Evolutionary conservation across 805 yeast species (phyloP).

Genomic region (Sungouiella thailandica): DNA sequence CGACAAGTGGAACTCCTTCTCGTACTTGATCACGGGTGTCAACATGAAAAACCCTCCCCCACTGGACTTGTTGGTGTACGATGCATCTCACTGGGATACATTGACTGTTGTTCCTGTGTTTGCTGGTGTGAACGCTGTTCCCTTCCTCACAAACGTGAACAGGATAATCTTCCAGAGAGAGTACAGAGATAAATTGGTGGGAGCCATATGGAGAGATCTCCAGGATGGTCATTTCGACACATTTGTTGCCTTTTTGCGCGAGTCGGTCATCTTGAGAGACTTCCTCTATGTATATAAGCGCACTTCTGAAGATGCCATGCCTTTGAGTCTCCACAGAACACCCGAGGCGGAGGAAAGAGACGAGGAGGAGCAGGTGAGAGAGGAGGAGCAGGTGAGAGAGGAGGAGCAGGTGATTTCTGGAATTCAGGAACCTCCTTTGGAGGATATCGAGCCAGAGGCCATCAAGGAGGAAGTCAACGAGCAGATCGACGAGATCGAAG

Average conservation of each 20-base stretch:
- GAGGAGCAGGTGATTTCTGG: constrained; percentile 7
- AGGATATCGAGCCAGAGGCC: constrained; percentile 14
- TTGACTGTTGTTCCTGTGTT: constrained; percentile 22
- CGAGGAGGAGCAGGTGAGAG: constrained; percentile 4
- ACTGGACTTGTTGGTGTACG: constrained; percentile 7
- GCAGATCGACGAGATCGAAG: constrained; percentile 19
- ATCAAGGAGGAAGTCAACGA: constrained; percentile 17
- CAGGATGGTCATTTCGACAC: constrained; percentile 4
- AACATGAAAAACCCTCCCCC: constrained; percentile 9
- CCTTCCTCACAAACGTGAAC: constrained; percentile 1
- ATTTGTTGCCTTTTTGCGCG: constrained; percentile 1
- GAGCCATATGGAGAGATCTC: constrained; percentile 5
- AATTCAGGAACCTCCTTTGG: constrained; percentile 4
- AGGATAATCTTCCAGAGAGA: constrained; percentile 1
- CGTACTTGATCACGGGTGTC: constrained; percentile 26
- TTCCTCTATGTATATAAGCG: constrained; percentile 28
- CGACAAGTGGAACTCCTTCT: constrained; percentile 25
- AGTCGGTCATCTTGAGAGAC: constrained; percentile 12
- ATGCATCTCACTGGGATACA: constrained; percentile 10
- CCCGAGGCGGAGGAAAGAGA: neutral
- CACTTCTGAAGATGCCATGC: constrained; percentile 4
- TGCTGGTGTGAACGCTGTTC: constrained; percentile 13
- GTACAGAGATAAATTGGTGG: constrained; percentile 1
- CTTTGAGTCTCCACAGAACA: neutral
- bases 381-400: constrained; percentile 2